Percentiles rank a stretch among this genome's conserved stretches.
phyloP scores from a whole-genome alignment of 257 asterid genomes.

The Forsythia suspensa region DNA sequence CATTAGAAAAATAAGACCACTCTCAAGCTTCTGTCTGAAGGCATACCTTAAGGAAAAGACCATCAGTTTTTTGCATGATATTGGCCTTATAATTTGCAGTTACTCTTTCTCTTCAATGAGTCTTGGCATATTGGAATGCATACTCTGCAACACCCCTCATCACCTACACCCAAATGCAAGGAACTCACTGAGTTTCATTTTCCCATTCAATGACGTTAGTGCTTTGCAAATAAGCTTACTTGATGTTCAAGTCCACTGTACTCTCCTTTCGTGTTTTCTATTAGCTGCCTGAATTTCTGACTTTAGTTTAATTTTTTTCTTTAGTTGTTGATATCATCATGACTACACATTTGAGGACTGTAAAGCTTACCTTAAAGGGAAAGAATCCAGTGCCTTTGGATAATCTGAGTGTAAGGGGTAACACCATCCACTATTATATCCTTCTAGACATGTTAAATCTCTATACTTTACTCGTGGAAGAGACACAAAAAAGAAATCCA shows the following conservation, averaged over 20 bases:
- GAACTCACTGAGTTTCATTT: constrained; percentile 5
- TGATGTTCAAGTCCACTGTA: constrained; percentile 70
- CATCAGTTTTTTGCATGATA: constrained; percentile 98
- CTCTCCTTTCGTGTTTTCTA: constrained; percentile 61
- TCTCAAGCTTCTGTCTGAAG: constrained; percentile 8
- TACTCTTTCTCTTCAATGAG: constrained; percentile 84
- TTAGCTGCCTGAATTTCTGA: no score
- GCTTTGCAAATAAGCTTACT: constrained; percentile 23
- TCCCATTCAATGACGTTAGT: neutral
- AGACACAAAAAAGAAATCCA: no score
- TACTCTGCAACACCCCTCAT: constrained; percentile 97
- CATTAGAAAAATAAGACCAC: constrained; percentile 9
- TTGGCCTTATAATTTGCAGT: constrained; percentile 93
- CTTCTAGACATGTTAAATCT: constrained; percentile 24
- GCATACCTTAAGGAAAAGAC: constrained; percentile 90
- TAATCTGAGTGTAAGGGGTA: no score
- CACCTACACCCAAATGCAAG: constrained; percentile 48
- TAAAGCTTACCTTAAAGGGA: no score
- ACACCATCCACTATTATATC: no score
- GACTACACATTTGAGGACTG: no score
- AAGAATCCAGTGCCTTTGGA: no score
- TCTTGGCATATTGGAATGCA: constrained; percentile 87
- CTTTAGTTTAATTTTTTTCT: no score
- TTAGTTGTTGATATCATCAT: no score
- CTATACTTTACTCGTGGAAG: no score